phyloP scores from a whole-genome alignment of 2,329 filamentous ascomycete species.

The Talaromyces pinophilus region DNA sequence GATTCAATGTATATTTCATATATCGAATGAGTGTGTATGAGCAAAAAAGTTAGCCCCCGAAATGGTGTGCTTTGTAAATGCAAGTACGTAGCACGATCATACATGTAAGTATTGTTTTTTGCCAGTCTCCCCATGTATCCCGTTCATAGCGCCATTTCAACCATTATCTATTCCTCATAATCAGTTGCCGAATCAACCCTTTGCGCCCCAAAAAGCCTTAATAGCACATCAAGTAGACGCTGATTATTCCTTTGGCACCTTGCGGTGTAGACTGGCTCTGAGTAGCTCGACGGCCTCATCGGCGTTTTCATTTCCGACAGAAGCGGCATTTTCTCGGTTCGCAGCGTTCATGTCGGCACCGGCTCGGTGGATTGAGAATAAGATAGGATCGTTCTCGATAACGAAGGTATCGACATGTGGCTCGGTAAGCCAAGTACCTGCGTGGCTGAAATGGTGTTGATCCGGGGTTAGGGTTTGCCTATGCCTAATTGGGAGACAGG shows the following conservation, averaged over 20 bases:
- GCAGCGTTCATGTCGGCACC: not conserved
- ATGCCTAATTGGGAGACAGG: not conserved
- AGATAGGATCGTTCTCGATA: not conserved
- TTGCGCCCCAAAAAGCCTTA: no score
- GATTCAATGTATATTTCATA: no score
- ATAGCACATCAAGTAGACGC: not conserved
- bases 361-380: not conserved
- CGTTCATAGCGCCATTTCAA: not conserved
- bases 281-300: not conserved
- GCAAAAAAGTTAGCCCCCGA: no score
- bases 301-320: not conserved
- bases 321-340: not conserved
- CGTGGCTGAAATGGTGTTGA: no score
- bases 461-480: not conserved
- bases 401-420: no score
- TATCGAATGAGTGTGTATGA: no score
- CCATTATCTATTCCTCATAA: not conserved
- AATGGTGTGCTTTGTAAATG: no score
- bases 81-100: no score
- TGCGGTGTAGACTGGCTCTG: not conserved
- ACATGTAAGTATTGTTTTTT: not conserved
- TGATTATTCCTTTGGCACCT: not conserved
- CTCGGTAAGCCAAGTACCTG: no score
- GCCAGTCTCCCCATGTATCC: not conserved
- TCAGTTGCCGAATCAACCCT: not conserved